These are phyloP conservation scores for Corylus heterophylla DNA, from an alignment of 306 rosid species.

Conservation along the genomic window DNA sequence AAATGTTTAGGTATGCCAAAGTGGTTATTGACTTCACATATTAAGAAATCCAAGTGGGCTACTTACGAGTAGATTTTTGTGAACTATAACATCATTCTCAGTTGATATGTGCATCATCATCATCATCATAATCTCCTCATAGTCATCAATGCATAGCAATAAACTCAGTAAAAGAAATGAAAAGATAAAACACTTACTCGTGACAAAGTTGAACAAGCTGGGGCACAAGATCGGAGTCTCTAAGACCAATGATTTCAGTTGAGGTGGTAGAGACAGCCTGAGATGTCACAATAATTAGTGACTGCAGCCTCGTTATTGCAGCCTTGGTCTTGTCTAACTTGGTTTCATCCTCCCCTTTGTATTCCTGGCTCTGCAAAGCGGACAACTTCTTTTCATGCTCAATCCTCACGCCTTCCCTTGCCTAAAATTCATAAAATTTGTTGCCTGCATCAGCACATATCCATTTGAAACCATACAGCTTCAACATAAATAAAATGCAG, in stretches of 20 bases:
- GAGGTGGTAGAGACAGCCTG: conserved; percentile 97
- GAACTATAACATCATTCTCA: background rate
- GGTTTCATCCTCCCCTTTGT: conserved; percentile 86
- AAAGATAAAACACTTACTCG: conserved; percentile 57
- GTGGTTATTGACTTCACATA: background rate
- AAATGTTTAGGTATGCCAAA: no score
- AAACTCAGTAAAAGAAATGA: conserved; percentile 13
- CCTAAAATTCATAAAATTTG: conserved; percentile 48
- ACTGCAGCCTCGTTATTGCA: conserved; percentile 78
- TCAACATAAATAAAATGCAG: conserved; percentile 38
- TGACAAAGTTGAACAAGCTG: conserved; percentile 93
- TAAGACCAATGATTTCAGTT: conserved; percentile 66
- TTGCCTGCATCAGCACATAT: conserved; percentile 34
- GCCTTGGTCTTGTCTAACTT: conserved; percentile 92
- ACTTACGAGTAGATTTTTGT: background rate
- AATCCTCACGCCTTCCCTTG: conserved; percentile 91
- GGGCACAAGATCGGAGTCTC: conserved; percentile 94
- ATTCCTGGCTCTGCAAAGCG: conserved; percentile 79
- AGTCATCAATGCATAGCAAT: conserved; percentile 2
- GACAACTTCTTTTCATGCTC: conserved; percentile 88
- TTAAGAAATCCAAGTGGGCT: background rate
- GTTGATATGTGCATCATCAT: background rate
- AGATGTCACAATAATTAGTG: conserved; percentile 84
- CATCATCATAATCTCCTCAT: background rate
- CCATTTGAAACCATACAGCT: conserved; percentile 27